These are phyloP conservation scores for Trypanosoma caninum DNA, from an alignment of 208 protist species.

Conservation along the genomic window DNA sequence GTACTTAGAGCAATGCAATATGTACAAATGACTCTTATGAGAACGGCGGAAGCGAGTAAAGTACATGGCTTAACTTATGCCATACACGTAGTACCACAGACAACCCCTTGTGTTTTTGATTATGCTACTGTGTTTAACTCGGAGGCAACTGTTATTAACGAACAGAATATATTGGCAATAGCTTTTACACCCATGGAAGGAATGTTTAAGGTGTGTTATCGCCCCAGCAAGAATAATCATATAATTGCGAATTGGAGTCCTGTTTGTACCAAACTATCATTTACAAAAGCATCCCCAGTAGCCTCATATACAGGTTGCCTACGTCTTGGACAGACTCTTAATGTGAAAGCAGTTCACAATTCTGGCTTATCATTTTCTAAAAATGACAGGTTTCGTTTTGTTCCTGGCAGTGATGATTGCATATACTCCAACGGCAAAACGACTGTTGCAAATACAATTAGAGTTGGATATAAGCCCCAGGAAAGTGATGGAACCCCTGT, in stretches of 20 bases:
- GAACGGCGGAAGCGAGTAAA: slow-evolving; percentile 10
- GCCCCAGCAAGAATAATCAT: slow-evolving; percentile 38
- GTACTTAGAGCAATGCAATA: slow-evolving; percentile 83
- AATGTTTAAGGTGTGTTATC: slow-evolving; percentile 85
- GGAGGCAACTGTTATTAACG: slow-evolving; percentile 5
- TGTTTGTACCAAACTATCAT: slow-evolving; percentile 40
- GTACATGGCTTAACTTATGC: slow-evolving; percentile 19
- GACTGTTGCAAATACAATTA: slow-evolving; percentile 35
- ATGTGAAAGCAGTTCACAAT: slow-evolving; percentile 26
- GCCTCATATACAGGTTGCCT: slow-evolving; percentile 54
- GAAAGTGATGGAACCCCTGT: slow-evolving; percentile 31
- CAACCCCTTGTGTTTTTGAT: slow-evolving; percentile 50
- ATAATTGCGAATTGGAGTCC: slow-evolving; percentile 74
- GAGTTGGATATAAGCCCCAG: slow-evolving; percentile 46
- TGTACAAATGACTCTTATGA: slow-evolving; percentile 47
- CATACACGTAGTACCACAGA: slow-evolving; percentile 67
- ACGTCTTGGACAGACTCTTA: slow-evolving; percentile 60
- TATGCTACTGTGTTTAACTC: slow-evolving; percentile 47
- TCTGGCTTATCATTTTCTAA: slow-evolving; percentile 21
- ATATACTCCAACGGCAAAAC: slow-evolving; percentile 30
- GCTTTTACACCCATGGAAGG: slow-evolving; percentile 52
- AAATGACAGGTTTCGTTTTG: slow-evolving; percentile 45
- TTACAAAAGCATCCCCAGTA: slow-evolving; percentile 43
- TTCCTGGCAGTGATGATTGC: slow-evolving; percentile 50
- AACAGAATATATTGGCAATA: slow-evolving; percentile 27